phyloP scores from a whole-genome alignment of 2,329 filamentous ascomycete genomes.

The Emericellopsis atlantica region DNA sequence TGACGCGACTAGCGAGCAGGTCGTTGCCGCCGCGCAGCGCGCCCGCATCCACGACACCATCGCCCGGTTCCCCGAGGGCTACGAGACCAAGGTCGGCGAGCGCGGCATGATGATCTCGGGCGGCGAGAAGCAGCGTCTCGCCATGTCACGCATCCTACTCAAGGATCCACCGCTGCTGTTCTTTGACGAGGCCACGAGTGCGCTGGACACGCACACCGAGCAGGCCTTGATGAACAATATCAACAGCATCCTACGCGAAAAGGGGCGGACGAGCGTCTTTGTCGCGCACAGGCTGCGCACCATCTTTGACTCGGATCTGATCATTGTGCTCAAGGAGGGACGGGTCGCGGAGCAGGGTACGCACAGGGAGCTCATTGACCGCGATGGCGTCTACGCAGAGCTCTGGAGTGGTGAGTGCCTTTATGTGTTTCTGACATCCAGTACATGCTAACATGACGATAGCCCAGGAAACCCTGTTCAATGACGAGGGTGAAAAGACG shows the following conservation, averaged over 20 bases:
- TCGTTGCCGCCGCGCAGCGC: conserved; percentile 65
- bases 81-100: conserved; percentile 84
- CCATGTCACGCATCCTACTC: conserved; percentile 69
- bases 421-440: not conserved
- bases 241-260: conserved; percentile 82
- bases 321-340: conserved; percentile 80
- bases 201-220: conserved; percentile 87
- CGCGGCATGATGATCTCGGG: conserved; percentile 94
- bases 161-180: conserved; percentile 86
- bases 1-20: conserved; percentile 58
- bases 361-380: conserved; percentile 71
- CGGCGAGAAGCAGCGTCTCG: conserved; percentile 85
- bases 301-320: conserved; percentile 86
- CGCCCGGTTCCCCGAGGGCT: conserved; percentile 69
- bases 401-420: conserved; percentile 68
- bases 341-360: conserved; percentile 81
- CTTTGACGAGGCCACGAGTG: conserved; percentile 91
- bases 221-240: conserved; percentile 85
- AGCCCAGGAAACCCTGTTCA: conserved; percentile 52
- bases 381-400: conserved; percentile 70
- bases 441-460: conserved; percentile 3
- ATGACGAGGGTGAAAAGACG: conserved; percentile 29
- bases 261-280: conserved; percentile 82
- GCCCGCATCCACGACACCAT: conserved; percentile 81
- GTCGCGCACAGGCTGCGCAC: conserved; percentile 86